Percentiles rank a stretch among this genome's conserved stretches.
These are phyloP conservation scores for Kurtzmaniella cleridarum DNA, from an alignment of 805 yeast species.

Conservation along the genomic window DNA sequence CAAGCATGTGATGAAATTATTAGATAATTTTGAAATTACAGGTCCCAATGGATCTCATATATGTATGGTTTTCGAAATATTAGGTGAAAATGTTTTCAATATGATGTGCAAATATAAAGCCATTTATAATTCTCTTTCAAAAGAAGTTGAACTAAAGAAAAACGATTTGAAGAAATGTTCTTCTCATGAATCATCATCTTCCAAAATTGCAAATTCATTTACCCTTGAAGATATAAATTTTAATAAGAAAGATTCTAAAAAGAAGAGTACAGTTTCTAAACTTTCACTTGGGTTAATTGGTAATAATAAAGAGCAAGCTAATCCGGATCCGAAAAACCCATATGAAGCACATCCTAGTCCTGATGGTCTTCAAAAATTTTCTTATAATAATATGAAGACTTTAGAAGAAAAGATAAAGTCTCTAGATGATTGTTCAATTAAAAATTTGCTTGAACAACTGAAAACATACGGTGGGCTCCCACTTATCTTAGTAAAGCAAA, in stretches of 20 bases:
- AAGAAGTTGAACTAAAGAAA: conserved; percentile 7
- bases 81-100: conserved; percentile 56
- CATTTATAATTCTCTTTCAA: conserved; percentile 23
- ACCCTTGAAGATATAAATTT: background rate
- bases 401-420: conserved; percentile 7
- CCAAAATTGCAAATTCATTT: background rate
- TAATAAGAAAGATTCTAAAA: conserved; percentile 1
- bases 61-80: conserved; percentile 61
- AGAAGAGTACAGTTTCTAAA: conserved; percentile 16
- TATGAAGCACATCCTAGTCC: conserved; percentile 1
- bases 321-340: background rate
- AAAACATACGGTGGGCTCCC: conserved; percentile 52
- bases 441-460: conserved; percentile 28
- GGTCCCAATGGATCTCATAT: conserved; percentile 65
- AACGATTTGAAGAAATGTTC: background rate
- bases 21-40: conserved; percentile 49
- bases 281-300: conserved; percentile 15
- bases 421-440: conserved; percentile 17
- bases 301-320: background rate
- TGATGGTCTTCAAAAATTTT: too few relatives aligned
- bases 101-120: conserved; percentile 43
- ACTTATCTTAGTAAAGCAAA: conserved; percentile 46
- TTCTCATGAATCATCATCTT: background rate
- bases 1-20: conserved; percentile 44
- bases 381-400: background rate